Evolutionary conservation across 352 stramenopile species (phyloP).

Genomic region (Peronospora belbahrii): DNA sequence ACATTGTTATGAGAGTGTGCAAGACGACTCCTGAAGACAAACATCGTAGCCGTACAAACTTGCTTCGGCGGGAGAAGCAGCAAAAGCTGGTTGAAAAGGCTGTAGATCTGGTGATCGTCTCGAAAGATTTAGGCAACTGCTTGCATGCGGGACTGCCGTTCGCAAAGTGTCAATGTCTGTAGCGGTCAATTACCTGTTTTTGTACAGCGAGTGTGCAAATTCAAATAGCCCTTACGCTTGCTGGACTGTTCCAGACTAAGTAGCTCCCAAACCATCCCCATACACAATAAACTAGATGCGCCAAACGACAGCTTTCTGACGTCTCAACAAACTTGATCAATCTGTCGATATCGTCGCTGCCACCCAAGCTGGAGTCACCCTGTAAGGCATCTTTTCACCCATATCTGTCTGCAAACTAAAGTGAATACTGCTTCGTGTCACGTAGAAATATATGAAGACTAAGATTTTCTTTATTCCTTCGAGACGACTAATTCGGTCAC

Average conservation of each 20-base stretch:
- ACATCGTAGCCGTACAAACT: too few relatives aligned
- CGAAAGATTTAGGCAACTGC: constrained; percentile 42
- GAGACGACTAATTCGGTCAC: constrained; percentile 14
- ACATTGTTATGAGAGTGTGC: constrained; percentile 58
- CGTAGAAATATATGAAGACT: constrained; percentile 32
- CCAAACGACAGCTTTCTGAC: constrained; percentile 13
- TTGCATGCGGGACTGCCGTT: constrained; percentile 59
- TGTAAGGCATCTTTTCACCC: not conserved
- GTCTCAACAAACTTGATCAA: not conserved
- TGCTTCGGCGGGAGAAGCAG: constrained; percentile 33
- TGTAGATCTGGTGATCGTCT: constrained; percentile 35
- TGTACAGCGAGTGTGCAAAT: constrained; percentile 48
- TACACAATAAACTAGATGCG: too few relatives aligned
- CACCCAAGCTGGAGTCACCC: not conserved
- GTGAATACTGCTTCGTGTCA: constrained; percentile 60
- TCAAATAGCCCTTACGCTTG: constrained; percentile 46
- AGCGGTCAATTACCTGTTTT: constrained; percentile 50
- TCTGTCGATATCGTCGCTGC: not conserved
- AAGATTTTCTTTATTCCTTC: constrained; percentile 31
- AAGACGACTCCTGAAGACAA: constrained; percentile 59
- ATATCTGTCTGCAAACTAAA: constrained; percentile 56
- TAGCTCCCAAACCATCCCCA: constrained; percentile 1
- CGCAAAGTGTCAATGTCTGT: constrained; percentile 32
- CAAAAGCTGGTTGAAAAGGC: constrained; percentile 52
- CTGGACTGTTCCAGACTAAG: constrained; percentile 6